Conservation (phyloP, 345 rosid species). For the Eucalyptus brandiana region DNA sequence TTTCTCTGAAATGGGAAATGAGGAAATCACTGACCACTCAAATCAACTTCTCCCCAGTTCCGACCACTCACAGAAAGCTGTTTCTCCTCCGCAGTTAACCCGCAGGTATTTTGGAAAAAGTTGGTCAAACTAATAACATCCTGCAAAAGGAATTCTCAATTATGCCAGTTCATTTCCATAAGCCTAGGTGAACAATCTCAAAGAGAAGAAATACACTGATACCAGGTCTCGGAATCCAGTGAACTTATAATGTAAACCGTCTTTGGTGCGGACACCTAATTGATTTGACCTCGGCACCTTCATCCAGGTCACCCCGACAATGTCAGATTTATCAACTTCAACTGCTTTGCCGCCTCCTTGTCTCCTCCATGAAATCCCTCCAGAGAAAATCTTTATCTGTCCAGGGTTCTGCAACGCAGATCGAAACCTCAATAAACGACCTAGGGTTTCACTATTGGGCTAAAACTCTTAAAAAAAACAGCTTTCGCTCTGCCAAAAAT, state of each 20-base stretch:
- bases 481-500: neutral
- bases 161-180: neutral
- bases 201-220: neutral
- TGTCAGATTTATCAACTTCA: conserved; percentile 80
- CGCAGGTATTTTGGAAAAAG: conserved; percentile 67
- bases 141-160: conserved; percentile 12
- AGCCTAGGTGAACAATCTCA: neutral
- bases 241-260: conserved; percentile 83
- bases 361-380: conserved; percentile 92
- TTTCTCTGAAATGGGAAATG: neutral
- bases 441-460: neutral
- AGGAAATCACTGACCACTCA: conserved; percentile 42
- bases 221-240: conserved; percentile 92
- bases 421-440: neutral
- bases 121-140: conserved; percentile 61
- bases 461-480: neutral
- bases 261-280: conserved; percentile 65
- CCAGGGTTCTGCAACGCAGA: conserved; percentile 65
- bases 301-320: conserved; percentile 73
- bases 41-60: conserved; percentile 95
- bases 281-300: conserved; percentile 82
- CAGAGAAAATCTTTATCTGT: conserved; percentile 56
- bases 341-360: conserved; percentile 96
- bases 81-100: conserved; percentile 68
- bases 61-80: conserved; percentile 93